Evolutionary conservation across 1,139 yeast genomes (phyloP).

Genomic region (Protomyces inouyei): DNA sequence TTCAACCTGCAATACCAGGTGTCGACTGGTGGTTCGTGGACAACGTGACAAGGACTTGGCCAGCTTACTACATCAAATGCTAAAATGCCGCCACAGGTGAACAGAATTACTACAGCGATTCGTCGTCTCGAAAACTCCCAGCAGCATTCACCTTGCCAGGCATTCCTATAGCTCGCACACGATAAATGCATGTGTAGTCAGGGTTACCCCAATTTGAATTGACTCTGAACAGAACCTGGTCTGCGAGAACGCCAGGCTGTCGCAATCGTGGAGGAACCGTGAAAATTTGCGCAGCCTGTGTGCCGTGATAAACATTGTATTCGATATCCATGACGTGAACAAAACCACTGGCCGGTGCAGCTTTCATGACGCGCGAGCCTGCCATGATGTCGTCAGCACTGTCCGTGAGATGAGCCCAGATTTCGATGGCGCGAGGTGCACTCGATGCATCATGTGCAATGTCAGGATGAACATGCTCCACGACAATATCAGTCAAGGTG

Average conservation of each 20-base stretch:
- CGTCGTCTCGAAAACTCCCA: conserved; percentile 3
- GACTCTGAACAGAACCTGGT: conserved; percentile 35
- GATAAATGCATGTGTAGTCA: conserved; percentile 39
- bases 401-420: conserved; percentile 38
- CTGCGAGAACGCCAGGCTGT: conserved; percentile 27
- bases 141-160: not conserved
- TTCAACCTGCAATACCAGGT: not conserved
- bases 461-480: conserved; percentile 38
- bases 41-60: not conserved
- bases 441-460: conserved; percentile 36
- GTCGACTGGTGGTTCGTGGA: not conserved
- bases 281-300: conserved; percentile 37
- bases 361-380: not conserved
- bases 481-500: conserved; percentile 36
- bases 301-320: conserved; percentile 36
- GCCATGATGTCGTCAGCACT: not conserved
- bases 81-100: not conserved
- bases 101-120: not conserved
- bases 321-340: conserved; percentile 36
- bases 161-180: conserved; percentile 32
- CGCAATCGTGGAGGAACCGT: conserved; percentile 35
- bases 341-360: conserved; percentile 30
- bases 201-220: conserved; percentile 41
- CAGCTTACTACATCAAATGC: not conserved
- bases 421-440: conserved; percentile 38